Conservation (phyloP, 2,329 filamentous ascomycete species). For the Diaporthe sp. region DNA sequence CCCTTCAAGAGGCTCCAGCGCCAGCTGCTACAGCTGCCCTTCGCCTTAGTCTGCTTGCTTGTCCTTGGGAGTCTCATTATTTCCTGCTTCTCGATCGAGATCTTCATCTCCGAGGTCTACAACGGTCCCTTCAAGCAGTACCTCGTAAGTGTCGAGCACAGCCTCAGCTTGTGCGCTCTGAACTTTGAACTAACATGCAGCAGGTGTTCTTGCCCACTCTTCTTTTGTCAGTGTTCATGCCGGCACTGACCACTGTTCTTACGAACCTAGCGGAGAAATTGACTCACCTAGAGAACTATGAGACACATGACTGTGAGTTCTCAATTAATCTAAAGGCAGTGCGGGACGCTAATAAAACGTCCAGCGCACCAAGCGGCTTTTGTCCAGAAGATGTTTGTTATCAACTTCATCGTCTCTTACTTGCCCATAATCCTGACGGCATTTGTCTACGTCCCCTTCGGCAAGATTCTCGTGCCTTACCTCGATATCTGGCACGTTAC, state of each 20-base stretch:
- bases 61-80: conserved; percentile 87
- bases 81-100: conserved; percentile 90
- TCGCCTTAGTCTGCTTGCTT: conserved; percentile 79
- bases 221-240: conserved; percentile 85
- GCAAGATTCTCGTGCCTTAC: conserved; percentile 84
- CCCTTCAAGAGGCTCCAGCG: conserved; percentile 80
- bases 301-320: conserved; percentile 77
- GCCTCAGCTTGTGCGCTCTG: not conserved
- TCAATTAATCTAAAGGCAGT: not conserved
- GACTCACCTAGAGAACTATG: conserved; percentile 91
- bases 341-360: conserved; percentile 42
- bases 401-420: conserved; percentile 98
- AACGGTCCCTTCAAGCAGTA: conserved; percentile 88
- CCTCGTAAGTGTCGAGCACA: conserved; percentile 68
- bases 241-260: conserved; percentile 81
- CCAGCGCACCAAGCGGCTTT: conserved; percentile 84
- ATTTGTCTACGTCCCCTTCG: conserved; percentile 95
- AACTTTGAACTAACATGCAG: conserved; percentile 34
- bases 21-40: conserved; percentile 87
- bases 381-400: conserved; percentile 92
- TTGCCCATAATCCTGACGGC: conserved; percentile 92
- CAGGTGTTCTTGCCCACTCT: conserved; percentile 90
- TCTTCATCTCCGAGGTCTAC: conserved; percentile 96
- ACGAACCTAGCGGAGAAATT: conserved; percentile 82
- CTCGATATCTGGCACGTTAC: conserved; percentile 84